Base-by-base conservation (phyloP, 2,329 filamentous ascomycete genomes). In the Nannizzia gypsea region DNA sequence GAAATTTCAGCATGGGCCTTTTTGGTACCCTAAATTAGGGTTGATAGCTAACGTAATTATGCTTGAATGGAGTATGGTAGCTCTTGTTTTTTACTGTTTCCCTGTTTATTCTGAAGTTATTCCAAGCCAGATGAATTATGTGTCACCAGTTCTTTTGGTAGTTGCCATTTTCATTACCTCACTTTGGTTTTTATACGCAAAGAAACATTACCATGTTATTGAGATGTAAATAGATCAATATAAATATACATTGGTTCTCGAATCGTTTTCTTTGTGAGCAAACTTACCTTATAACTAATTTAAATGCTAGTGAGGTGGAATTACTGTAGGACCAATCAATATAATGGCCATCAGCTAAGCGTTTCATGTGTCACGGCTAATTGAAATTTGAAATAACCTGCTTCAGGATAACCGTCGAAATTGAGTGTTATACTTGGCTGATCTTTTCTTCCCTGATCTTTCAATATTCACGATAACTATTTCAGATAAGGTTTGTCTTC, bases 121-220 rank as follows among this genome's bases (percentile, higher is more conserved):
- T 20, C 28, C 52, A 34, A 56, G 52, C 20, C 52, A 56, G n/a
- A 34, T 56, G 52, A 56, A 56, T 56, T 56, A 56, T 6, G 52
- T 56, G 20, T 56, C 52, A 38, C 26, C 9, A 13, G 52, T 56
- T 31, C 52, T 56, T 56, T 3, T 56, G 6, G 5, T 56, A 15
- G 17, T 56, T 38, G 52, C 28, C 22, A 34, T 56, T 34, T 34
- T 56, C 9, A 56, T 56, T 15, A 22, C 34, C 20, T 56, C 52
- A 8, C 52, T 56, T 9, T 56, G 52, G 52, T 56, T 56, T 56
- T 34, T 56, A 4, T 56, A 56, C 20, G 52, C 52, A 5, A 56
- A n/a, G 28, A 34, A 34, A 15, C 26, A 56, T 34, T 56, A 56
- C 9, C 6, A 31, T 8, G 52, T 56, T n/a, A 20, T 56, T 38